Conservation (phyloP, 257 asterid genomes). For the Penstemon newberryi region DNA sequence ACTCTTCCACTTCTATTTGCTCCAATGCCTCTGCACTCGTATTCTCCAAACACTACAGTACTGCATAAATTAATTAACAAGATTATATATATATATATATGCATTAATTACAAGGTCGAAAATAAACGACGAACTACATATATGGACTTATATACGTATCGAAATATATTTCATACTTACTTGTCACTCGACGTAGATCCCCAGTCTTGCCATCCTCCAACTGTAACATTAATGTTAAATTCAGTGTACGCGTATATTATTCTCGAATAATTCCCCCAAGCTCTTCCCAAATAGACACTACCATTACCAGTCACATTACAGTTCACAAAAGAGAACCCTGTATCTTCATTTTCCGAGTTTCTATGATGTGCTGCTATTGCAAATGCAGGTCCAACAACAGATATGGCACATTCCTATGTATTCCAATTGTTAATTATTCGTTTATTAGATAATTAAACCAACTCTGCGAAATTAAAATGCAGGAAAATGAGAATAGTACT, state of each 20-base stretch:
- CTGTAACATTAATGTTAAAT: conserved; percentile 36
- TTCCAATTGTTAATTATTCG: background rate
- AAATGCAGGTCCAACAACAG: conserved; percentile 36
- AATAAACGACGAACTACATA: background rate
- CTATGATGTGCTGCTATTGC: conserved; percentile 72
- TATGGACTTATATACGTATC: background rate
- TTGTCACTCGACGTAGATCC: conserved; percentile 26
- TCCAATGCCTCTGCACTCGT: conserved; percentile 56
- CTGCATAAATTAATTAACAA: conserved; percentile 32
- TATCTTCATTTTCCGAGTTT: conserved; percentile 34
- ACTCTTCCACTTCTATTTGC: conserved; percentile 56
- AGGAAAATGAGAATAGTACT: too few species aligned
- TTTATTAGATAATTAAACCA: too few species aligned
- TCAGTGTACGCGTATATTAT: conserved; percentile 45
- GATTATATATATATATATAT: background rate
- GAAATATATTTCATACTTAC: conserved; percentile 42
- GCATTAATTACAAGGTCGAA: background rate
- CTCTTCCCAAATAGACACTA: conserved; percentile 57
- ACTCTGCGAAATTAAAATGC: too few species aligned
- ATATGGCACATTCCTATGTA: conserved; percentile 49
- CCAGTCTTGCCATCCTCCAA: conserved; percentile 70
- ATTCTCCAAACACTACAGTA: conserved; percentile 57
- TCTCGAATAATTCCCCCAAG: conserved; percentile 72
- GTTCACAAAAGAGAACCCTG: conserved; percentile 63
- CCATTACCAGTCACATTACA: conserved; percentile 49